Conservation (phyloP, 345 rosid species). For the Isatis tinctoria region DNA sequence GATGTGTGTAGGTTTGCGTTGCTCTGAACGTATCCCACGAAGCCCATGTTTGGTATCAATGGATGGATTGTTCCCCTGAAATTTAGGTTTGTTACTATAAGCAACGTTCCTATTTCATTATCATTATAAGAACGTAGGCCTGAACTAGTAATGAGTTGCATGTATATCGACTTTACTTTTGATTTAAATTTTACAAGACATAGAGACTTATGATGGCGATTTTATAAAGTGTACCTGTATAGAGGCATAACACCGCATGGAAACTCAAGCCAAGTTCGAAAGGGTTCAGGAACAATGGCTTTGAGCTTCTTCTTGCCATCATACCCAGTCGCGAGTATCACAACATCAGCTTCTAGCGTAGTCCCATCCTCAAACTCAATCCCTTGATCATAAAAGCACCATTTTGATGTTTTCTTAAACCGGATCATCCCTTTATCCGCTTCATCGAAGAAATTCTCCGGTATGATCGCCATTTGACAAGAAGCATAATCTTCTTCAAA, state of each 20-base stretch:
- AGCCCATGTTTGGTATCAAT: constrained; percentile 75
- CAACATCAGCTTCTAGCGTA: constrained; percentile 66
- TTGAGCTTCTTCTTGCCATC: constrained; percentile 79
- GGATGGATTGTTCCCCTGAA: constrained; percentile 82
- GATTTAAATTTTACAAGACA: background rate
- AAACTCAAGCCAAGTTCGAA: constrained; percentile 48
- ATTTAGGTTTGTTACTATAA: background rate
- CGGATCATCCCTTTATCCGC: constrained; percentile 74
- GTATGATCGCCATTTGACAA: constrained; percentile 93
- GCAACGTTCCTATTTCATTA: background rate
- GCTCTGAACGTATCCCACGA: constrained; percentile 75
- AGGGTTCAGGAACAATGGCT: constrained; percentile 74
- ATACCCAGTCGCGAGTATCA: constrained; percentile 74
- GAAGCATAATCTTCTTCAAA: constrained; percentile 90
- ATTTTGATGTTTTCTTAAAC: constrained; percentile 62
- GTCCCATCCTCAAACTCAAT: constrained; percentile 64
- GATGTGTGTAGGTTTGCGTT: constrained; percentile 71
- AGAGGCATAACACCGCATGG: constrained; percentile 66
- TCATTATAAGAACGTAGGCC: background rate
- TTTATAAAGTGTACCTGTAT: constrained; percentile 46
- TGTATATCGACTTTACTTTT: background rate
- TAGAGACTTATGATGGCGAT: background rate
- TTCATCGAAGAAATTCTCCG: constrained; percentile 69
- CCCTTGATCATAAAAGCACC: constrained; percentile 76
- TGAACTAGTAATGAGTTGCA: background rate